phyloP scores from a whole-genome alignment of 139 green algal genomes.

The Picochlorum sp. region DNA sequence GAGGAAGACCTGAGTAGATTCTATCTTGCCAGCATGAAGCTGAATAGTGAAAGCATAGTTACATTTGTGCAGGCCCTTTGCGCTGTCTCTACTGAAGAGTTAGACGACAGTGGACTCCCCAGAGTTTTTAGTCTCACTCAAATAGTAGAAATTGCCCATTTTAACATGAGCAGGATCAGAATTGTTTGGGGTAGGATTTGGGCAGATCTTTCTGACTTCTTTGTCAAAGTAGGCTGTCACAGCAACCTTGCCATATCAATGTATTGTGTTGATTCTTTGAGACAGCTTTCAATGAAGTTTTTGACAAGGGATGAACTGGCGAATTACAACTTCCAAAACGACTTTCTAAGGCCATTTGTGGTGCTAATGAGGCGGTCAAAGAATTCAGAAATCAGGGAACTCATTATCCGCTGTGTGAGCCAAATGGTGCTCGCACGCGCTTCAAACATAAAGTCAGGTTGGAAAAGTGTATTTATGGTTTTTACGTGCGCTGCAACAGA shows the following conservation, averaged over 20 bases:
- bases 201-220: conserved; percentile 87
- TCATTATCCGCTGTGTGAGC: conserved; percentile 85
- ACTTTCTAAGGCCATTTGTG: conserved; percentile 97
- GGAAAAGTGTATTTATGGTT: conserved; percentile 99
- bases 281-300: conserved; percentile 83
- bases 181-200: conserved; percentile 95
- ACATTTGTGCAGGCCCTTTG: conserved; percentile 81
- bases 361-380: conserved; percentile 83
- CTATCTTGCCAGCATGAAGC: conserved; percentile 37
- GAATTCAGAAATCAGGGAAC: conserved; percentile 86
- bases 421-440: conserved; percentile 89
- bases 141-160: conserved; percentile 94
- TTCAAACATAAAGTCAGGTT: conserved; percentile 91
- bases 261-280: conserved; percentile 76
- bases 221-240: conserved; percentile 72
- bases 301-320: conserved; percentile 94
- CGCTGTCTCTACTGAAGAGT: conserved; percentile 49
- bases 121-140: conserved; percentile 87
- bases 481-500: conserved; percentile 90
- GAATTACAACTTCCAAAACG: conserved; percentile 99
- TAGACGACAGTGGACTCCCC: conserved; percentile 37
- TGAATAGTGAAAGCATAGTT: conserved; percentile 72
- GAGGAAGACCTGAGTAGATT: conserved; percentile 49
- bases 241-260: conserved; percentile 46
- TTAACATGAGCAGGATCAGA: conserved; percentile 95